Evolutionary conservation across 2,329 filamentous ascomycete genomes (phyloP), one percentile per base, ranked within the genome.

Genomic region (Rhynchosporium agropyri): DNA sequence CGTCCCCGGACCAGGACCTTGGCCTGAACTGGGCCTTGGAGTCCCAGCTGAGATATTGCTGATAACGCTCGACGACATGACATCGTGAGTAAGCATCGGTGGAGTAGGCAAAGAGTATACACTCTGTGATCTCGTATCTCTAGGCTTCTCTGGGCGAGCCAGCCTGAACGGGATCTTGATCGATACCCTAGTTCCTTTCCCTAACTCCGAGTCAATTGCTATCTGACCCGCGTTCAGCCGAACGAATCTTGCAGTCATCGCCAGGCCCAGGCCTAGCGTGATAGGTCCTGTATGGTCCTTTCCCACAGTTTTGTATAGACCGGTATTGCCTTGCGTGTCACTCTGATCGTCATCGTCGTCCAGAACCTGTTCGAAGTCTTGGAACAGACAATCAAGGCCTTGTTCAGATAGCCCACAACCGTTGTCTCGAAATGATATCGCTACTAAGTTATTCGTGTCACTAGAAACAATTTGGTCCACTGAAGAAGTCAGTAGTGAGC

Each of bases 311-410:
- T 53, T 49, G 28, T 63, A 58, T 6, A 54, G 9, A 29, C 60
- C 60, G 10, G 33, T 53, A 7, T 59, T 38, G n/a, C n/a, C 10
- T 40, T 56, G 20, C 26, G 58, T 61, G 51, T 65, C 67, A 20
- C 69, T 67, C 42, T 70, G 67, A 36, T 69, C 64, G 51, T 65
- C 67, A 20, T 70, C 68, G 46, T 70, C 68, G 42, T 69, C 64
- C 7, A 70, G 42, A 3, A 68, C 60, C 51, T 70, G 65, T 42
- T 69, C 68, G 26, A 69, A 63, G 20, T 70, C 68, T 57, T 66
- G 67, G 49, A 68, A 68, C 4, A 70, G 61, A 13, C 61, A 57
- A 48, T 69, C 68, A 4, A 69, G 65, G 40, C 67, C 58, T 42
- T 59, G 38, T 51, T 71, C 69, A 0, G 67, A 63, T 13, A 71